A percentile compares a stretch with the other conserved stretches of the same genome.
phyloP scores from a whole-genome alignment of 768 basidiomycete species.

The Tephrocybe rancida region DNA sequence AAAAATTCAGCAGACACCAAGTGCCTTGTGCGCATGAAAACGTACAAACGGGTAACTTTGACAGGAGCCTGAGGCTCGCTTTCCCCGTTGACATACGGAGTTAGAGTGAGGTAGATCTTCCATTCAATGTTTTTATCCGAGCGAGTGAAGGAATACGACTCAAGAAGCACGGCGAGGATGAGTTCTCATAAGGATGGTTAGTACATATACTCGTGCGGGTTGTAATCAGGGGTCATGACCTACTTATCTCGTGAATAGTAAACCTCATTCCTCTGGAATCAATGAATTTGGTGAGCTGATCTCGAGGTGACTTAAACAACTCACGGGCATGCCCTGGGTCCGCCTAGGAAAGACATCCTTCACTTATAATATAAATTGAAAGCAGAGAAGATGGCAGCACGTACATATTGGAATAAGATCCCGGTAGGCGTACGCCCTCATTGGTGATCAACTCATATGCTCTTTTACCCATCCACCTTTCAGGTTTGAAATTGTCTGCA shows the following conservation, averaged over 20 bases:
- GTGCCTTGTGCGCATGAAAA: constrained; percentile 3
- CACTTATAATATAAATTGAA: neutral
- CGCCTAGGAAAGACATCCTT: constrained; percentile 49
- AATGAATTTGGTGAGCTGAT: neutral
- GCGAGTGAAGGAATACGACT: constrained; percentile 22
- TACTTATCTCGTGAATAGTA: constrained; percentile 40
- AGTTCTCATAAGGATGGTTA: constrained; percentile 19
- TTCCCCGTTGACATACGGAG: constrained; percentile 22
- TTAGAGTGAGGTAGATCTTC: constrained; percentile 24
- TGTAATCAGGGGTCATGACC: constrained; percentile 5
- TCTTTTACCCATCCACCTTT: constrained; percentile 43
- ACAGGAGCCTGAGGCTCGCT: constrained; percentile 19
- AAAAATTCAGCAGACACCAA: neutral
- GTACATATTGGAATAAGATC: constrained; percentile 44
- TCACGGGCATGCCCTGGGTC: constrained; percentile 48
- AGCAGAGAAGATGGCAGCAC: constrained; percentile 4
- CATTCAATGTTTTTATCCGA: constrained; percentile 24
- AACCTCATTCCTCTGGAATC: constrained; percentile 36
- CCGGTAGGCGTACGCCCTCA: constrained; percentile 38
- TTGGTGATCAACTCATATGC: constrained; percentile 23
- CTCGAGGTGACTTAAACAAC: constrained; percentile 24
- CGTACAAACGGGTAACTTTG: constrained; percentile 9
- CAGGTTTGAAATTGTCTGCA: constrained; percentile 49
- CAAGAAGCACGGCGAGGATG: constrained; percentile 24
- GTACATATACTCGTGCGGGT: neutral